Conservation (phyloP, 2,329 filamentous ascomycete genomes). For the Alternaria sp. region DNA sequence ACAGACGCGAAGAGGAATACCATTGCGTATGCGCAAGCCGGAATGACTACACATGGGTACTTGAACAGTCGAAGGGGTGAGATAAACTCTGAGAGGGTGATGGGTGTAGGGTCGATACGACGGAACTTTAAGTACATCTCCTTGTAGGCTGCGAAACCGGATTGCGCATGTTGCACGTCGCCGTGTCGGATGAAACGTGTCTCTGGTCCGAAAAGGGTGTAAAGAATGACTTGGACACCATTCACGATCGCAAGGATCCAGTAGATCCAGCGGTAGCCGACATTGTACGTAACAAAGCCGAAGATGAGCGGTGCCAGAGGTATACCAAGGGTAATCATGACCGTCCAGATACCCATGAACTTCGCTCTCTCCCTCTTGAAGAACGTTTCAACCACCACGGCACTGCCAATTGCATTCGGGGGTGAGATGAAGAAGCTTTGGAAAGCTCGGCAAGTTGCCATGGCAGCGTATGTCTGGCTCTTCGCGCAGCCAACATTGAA, state of each 20-base stretch:
- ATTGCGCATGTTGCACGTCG: constrained; percentile 40
- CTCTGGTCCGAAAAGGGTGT: constrained; percentile 61
- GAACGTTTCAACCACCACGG: constrained; percentile 65
- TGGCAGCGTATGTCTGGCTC: constrained; percentile 58
- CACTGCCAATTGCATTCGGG: constrained; percentile 63
- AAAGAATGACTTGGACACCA: constrained; percentile 63
- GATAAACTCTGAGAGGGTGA: constrained; percentile 61
- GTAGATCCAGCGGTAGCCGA: constrained; percentile 67
- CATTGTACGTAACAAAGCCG: constrained; percentile 59
- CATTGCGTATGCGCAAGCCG: constrained; percentile 64
- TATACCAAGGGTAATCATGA: constrained; percentile 60
- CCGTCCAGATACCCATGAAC: constrained; percentile 67
- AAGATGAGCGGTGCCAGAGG: constrained; percentile 54
- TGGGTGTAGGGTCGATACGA: constrained; percentile 62
- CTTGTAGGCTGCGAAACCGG: constrained; percentile 51
- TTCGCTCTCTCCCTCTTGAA: constrained; percentile 63
- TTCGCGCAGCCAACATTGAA: constrained; percentile 65
- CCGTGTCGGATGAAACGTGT: constrained; percentile 61
- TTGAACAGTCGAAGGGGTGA: constrained; percentile 59
- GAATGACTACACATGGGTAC: constrained; percentile 60
- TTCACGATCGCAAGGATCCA: constrained; percentile 67
- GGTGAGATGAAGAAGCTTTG: constrained; percentile 65
- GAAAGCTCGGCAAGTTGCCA: constrained; percentile 62
- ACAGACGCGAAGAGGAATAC: constrained; percentile 65
- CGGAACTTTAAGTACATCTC: constrained; percentile 56